Percentiles rank a stretch among this genome's conserved stretches.
phyloP scores from a whole-genome alignment of 2,329 filamentous ascomycete species.

The Ascochyta clinopodiicola region DNA sequence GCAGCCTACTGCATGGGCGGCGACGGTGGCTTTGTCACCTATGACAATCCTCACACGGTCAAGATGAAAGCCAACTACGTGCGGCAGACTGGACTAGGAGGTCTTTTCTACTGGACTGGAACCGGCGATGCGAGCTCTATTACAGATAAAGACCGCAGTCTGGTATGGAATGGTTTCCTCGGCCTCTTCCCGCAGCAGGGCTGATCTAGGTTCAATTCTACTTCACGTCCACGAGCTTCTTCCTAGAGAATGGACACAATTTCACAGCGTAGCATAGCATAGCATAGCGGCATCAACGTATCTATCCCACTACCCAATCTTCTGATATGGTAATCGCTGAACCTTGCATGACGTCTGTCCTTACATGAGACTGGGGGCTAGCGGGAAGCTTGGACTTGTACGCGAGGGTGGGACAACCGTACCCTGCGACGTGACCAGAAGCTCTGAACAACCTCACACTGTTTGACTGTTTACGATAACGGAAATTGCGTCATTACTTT shows the following conservation, averaged over 20 bases:
- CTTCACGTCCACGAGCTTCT: neutral
- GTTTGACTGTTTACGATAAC: constrained; percentile 14
- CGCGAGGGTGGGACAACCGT: constrained; percentile 3
- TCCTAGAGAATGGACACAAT: neutral
- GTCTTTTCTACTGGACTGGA: constrained; percentile 84
- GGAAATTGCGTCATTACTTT: neutral
- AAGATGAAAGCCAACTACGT: constrained; percentile 76
- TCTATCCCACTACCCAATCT: neutral
- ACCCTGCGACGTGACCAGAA: constrained; percentile 15
- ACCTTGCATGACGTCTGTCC: constrained; percentile 12
- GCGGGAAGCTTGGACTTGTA: constrained; percentile 23
- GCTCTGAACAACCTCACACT: constrained; percentile 19
- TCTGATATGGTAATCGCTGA: neutral
- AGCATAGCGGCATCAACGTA: constrained; percentile 11
- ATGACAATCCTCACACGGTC: constrained; percentile 80
- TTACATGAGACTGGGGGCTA: constrained; percentile 14
- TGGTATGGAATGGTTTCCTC: constrained; percentile 67
- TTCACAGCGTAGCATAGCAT: constrained; percentile 18
- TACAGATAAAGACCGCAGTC: constrained; percentile 57
- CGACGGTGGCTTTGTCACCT: constrained; percentile 79
- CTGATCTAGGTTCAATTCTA: neutral
- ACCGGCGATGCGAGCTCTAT: constrained; percentile 66
- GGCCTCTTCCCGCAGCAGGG: constrained; percentile 52
- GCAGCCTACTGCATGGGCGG: constrained; percentile 76
- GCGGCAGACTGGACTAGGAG: constrained; percentile 73